Conservation (phyloP, 2,329 filamentous ascomycete species). For the Purpureocillium takamizusanense region DNA sequence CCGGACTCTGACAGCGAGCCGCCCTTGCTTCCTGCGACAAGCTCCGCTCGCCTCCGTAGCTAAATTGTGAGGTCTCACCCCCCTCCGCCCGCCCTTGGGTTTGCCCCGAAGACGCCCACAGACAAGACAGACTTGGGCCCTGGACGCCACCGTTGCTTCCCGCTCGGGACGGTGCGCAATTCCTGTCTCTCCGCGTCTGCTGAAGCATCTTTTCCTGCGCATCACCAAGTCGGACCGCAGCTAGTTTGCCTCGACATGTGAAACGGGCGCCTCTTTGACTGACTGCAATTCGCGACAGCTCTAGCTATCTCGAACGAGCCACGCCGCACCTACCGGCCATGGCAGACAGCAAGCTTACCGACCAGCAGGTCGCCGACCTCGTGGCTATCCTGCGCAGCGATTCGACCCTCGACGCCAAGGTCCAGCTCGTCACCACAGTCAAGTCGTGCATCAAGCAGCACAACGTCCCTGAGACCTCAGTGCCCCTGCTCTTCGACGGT, state of each 20-base stretch:
- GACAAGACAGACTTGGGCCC: too few species aligned
- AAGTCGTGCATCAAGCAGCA: constrained; percentile 90
- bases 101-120: too few species aligned
- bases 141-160: too few species aligned
- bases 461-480: constrained; percentile 68
- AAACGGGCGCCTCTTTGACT: too few species aligned
- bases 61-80: background rate
- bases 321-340: constrained; percentile 18
- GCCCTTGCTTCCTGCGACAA: background rate
- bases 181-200: too few species aligned
- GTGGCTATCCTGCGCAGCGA: constrained; percentile 48
- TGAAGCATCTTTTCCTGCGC: too few species aligned
- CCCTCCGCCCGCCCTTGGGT: too few species aligned
- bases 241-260: too few species aligned
- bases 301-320: background rate
- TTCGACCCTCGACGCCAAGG: constrained; percentile 59
- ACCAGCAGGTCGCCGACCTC: constrained; percentile 48
- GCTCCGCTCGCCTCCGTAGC: background rate
- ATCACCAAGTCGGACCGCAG: too few species aligned
- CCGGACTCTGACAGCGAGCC: constrained; percentile 7
- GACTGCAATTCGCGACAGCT: constrained; percentile 2
- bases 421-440: constrained; percentile 61
- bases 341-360: constrained; percentile 47
- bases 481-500: constrained; percentile 72
- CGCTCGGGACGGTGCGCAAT: too few species aligned